Evolutionary conservation across 2,329 filamentous ascomycete genomes (phyloP), one percentile per base, ranked within the genome.

Genomic region (Botrytis hyacinthi): DNA sequence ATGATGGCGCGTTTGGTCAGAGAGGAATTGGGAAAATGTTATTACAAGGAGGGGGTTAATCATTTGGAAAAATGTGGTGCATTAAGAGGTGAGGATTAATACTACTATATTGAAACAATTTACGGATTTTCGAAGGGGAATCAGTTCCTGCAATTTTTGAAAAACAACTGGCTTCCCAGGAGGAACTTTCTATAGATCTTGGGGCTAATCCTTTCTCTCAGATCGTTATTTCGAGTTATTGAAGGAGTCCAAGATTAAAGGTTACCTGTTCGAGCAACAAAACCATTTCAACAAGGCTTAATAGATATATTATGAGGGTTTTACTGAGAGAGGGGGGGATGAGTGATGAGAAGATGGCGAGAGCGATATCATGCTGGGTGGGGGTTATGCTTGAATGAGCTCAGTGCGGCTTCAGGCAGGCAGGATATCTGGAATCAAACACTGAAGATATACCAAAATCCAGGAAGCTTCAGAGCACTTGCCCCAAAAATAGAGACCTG

Each of bases 1-100:
- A 96, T 96, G 93, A 96, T 95, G 93, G 92, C 92, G 73, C 87
- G 93, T 75, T 84, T 96, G 76, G 92, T 96, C 72, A 86, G 92
- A 76, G 92, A 95, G 82, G 93, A 96, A 86, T 86, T 96, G 85
- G 88, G 91, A 83, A 95, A 94, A 85, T 96, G 93, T 86, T 96
- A 96, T 84, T 89, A 90, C 83, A 87, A 89, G 78, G 92, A 96
- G 84, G 93, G 93, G 73, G 92, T 95, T 77, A 96, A 96, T 83
- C 93, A 96, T 82, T 84, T 96, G 82, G 93, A 95, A 87, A 96
- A 95, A 85, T 96, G 93, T 83, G 93, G 92, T 77, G 86, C 88
- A 80, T 83, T 95, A 83, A 87, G 93, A 92, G 93, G 93, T 96
- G 82, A 87, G 91, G 66, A 74, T 48, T 65, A 32, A 40, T 29